These are phyloP conservation scores for Kodamaea jinghongensis DNA, from an alignment of 805 yeast species.

Conservation along the genomic window DNA sequence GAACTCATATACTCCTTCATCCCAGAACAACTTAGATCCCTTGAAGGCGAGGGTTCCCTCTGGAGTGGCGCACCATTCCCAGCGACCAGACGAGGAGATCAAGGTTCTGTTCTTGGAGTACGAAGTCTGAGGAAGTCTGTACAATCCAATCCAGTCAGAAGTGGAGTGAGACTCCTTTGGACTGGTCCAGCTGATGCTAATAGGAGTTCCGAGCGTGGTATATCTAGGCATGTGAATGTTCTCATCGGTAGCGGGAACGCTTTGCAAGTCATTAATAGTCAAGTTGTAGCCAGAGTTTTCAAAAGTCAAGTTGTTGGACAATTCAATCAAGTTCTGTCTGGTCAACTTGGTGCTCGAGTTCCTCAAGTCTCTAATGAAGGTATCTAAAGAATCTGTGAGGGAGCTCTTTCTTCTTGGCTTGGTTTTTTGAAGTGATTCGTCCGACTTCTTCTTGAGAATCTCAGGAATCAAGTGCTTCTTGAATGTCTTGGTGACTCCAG, in stretches of 20 bases:
- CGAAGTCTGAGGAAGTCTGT: slow-evolving; percentile 59
- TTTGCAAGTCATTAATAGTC: slow-evolving; percentile 20
- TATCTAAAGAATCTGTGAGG: slow-evolving; percentile 46
- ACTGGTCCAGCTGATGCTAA: slow-evolving; percentile 53
- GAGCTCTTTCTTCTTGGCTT: slow-evolving; percentile 30
- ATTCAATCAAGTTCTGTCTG: slow-evolving; percentile 34
- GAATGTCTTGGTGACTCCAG: slow-evolving; percentile 45
- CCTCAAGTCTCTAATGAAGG: slow-evolving; percentile 41
- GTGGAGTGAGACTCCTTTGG: slow-evolving; percentile 44
- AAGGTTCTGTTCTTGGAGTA: slow-evolving; percentile 53
- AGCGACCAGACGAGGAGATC: slow-evolving; percentile 62
- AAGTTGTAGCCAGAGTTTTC: slow-evolving; percentile 35
- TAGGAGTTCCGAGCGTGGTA: slow-evolving; percentile 48
- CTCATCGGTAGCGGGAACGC: slow-evolving; percentile 9
- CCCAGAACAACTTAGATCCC: slow-evolving; percentile 52
- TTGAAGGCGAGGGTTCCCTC: slow-evolving; percentile 51
- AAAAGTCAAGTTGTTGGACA: slow-evolving; percentile 40
- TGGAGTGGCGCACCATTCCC: slow-evolving; percentile 44
- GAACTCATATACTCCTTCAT: slow-evolving; percentile 70
- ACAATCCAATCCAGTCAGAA: slow-evolving; percentile 77
- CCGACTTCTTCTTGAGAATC: slow-evolving; percentile 32
- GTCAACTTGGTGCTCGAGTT: slow-evolving; percentile 31
- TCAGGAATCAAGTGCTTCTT: slow-evolving; percentile 42
- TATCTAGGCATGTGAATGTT: slow-evolving; percentile 12
- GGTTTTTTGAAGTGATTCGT: slow-evolving; percentile 16